Percentiles rank a stretch among this genome's conserved stretches.
These are phyloP conservation scores for Macrolepiota albuminosa DNA, from an alignment of 768 basidiomycete species.

Conservation along the genomic window DNA sequence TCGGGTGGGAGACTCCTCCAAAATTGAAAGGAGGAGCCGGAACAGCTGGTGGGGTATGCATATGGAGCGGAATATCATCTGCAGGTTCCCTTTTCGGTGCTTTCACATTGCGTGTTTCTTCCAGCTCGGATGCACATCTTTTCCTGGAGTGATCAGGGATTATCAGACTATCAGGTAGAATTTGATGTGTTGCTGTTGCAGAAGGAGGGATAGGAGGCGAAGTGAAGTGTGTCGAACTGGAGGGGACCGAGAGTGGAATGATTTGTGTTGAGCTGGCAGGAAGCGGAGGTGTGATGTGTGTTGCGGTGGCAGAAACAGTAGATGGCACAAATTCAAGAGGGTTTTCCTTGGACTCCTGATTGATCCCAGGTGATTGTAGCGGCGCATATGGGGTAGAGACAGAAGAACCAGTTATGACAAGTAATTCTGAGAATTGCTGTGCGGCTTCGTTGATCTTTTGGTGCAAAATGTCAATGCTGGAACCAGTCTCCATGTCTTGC, in stretches of 20 bases:
- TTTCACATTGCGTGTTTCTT: constrained; percentile 38
- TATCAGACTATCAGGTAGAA: constrained; percentile 16
- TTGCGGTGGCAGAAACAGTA: constrained; percentile 3
- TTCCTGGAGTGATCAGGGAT: constrained; percentile 37
- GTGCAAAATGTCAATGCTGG: constrained; percentile 51
- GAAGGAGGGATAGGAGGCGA: constrained; percentile 10
- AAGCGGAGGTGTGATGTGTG: constrained; percentile 10
- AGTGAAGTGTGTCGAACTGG: background rate
- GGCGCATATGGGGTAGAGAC: constrained; percentile 12
- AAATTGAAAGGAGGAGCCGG: constrained; percentile 14
- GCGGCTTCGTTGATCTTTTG: constrained; percentile 49
- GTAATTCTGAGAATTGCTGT: constrained; percentile 43
- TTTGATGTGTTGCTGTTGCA: constrained; percentile 14
- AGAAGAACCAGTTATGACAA: constrained; percentile 24
- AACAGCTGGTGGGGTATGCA: constrained; percentile 15
- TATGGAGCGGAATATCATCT: constrained; percentile 33
- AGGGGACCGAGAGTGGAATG: background rate
- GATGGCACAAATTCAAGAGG: constrained; percentile 14
- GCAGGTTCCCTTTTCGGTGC: constrained; percentile 44
- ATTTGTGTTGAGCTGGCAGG: constrained; percentile 1
- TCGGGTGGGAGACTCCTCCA: constrained; percentile 9
- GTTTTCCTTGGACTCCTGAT: constrained; percentile 13
- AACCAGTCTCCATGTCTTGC: constrained; percentile 43
- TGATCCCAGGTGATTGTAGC: constrained; percentile 14
- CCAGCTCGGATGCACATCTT: constrained; percentile 38